Base-by-base conservation (phyloP, 2,329 filamentous ascomycete species). In the Lojkania enalia region DNA sequence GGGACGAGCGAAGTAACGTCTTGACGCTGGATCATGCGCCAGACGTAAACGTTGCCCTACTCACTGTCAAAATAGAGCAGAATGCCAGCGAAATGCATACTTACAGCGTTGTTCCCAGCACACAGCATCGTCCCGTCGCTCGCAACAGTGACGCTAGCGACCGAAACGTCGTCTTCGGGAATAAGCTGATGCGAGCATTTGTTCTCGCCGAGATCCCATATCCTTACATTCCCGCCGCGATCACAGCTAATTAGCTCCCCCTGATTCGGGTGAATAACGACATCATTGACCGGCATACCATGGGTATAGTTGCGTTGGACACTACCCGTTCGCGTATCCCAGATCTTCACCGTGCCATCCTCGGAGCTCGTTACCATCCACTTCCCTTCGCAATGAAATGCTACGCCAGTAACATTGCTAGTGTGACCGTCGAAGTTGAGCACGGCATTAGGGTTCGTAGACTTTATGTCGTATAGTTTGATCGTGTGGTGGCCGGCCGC, bases 321-420 rank as follows among this genome's bases (percentile, higher is more conserved):
- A 46, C 81, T 85, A 35, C 89, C 92, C 11, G 81, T 88, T 35
- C 91, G 79, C 4, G 90, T 96, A 69, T 96, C 92, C 91, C 91
- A 96, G 53, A 96, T 95, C 77, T 95, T 95, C 64, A 96, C 91
- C 0, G 90, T 95, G 60, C 91, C 89, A 66, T 99, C 94, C 71
- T 99, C 94, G 35, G 89, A 95, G 70, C 88, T 95, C 7, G 94
- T 99, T 14, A 97, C 94, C 88, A 99, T 96, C 94, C 94, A 99
- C 74, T 99, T 99, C 9, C 92, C 91, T 71, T 99, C 94, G 69
- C 92, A 97, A 71, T 99, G 94, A 69, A 99, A 99, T 9, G 91
- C 91, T 35, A 99, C 88, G 32, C 94, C 94, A 0, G 94, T 99
- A 66, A 99, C 86, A 64, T 99, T 99, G 56, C 86, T 90, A 11